These are phyloP conservation scores for Pleurotus salmoneostramineus DNA, from an alignment of 768 basidiomycete genomes.

Conservation along the genomic window DNA sequence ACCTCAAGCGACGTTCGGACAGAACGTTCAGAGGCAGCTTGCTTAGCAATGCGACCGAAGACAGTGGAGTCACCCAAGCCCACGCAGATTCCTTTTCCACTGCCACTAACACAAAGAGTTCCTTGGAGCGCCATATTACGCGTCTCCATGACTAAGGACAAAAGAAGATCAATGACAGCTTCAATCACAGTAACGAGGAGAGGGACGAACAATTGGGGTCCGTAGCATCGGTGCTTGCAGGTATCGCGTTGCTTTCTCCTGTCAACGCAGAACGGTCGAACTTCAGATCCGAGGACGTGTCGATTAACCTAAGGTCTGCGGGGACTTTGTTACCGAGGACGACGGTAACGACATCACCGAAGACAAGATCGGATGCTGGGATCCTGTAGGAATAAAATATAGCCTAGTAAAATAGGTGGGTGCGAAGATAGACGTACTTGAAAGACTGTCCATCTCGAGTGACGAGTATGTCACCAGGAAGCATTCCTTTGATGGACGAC, in stretches of 20 bases:
- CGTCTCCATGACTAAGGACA: slow-evolving; percentile 27
- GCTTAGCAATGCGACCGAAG: slow-evolving; percentile 36
- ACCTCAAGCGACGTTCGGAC: slow-evolving; percentile 45
- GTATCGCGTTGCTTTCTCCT: slow-evolving; percentile 42
- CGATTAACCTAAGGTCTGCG: slow-evolving; percentile 64
- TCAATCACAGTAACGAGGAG: not conserved
- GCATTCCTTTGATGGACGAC: slow-evolving; percentile 61
- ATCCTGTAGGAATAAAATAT: slow-evolving; percentile 32
- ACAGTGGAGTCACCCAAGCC: slow-evolving; percentile 47
- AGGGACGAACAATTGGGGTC: slow-evolving; percentile 26
- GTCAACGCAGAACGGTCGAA: slow-evolving; percentile 68
- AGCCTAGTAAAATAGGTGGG: not conserved
- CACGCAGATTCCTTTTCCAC: slow-evolving; percentile 43
- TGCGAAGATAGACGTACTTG: slow-evolving; percentile 14
- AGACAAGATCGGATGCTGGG: slow-evolving; percentile 58
- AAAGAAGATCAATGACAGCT: slow-evolving; percentile 15
- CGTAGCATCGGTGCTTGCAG: slow-evolving; percentile 26
- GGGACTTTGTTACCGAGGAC: slow-evolving; percentile 67
- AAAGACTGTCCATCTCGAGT: slow-evolving; percentile 42
- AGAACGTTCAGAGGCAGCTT: slow-evolving; percentile 31
- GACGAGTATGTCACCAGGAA: slow-evolving; percentile 61
- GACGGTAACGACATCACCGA: slow-evolving; percentile 64
- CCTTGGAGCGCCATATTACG: slow-evolving; percentile 60
- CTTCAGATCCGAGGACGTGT: slow-evolving; percentile 51
- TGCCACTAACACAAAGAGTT: slow-evolving; percentile 47